Conservation (phyloP, 225 moss, liverwort and hornwort genomes). For the Climacium dendroides region DNA sequence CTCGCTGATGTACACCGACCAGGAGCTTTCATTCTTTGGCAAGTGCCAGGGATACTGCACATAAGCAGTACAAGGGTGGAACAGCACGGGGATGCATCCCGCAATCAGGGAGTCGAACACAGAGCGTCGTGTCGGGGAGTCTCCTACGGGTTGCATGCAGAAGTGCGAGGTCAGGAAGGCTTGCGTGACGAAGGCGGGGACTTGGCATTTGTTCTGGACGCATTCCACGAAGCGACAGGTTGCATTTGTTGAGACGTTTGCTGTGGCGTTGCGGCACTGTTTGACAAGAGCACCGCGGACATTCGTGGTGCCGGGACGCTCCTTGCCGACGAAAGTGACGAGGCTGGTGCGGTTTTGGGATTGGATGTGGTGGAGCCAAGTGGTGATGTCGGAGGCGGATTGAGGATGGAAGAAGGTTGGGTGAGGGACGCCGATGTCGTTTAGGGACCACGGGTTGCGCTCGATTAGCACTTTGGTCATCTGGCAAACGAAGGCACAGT, state of each 20-base stretch:
- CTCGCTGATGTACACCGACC: constrained; percentile 67
- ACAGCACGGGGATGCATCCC: constrained; percentile 76
- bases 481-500: neutral
- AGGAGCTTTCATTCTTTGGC: constrained; percentile 36
- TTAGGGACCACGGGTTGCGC: constrained; percentile 52
- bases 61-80: constrained; percentile 72
- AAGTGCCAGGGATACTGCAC: constrained; percentile 87
- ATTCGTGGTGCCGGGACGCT: constrained; percentile 42
- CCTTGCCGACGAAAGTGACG: constrained; percentile 73
- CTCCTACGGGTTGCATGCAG: constrained; percentile 81
- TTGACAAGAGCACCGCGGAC: constrained; percentile 52
- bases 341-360: constrained; percentile 34
- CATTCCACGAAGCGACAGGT: constrained; percentile 52
- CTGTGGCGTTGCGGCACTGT: constrained; percentile 42
- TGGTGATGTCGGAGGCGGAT: constrained; percentile 36
- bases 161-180: constrained; percentile 61
- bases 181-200: constrained; percentile 37
- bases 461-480: constrained; percentile 59
- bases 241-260: neutral
- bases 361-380: constrained; percentile 36
- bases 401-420: constrained; percentile 82
- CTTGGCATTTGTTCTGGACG: constrained; percentile 18
- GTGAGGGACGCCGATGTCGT: constrained; percentile 68
- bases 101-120: constrained; percentile 77
- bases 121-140: constrained; percentile 66